Conservation (phyloP, 768 basidiomycete genomes). For the Leccinum barrowsii region DNA sequence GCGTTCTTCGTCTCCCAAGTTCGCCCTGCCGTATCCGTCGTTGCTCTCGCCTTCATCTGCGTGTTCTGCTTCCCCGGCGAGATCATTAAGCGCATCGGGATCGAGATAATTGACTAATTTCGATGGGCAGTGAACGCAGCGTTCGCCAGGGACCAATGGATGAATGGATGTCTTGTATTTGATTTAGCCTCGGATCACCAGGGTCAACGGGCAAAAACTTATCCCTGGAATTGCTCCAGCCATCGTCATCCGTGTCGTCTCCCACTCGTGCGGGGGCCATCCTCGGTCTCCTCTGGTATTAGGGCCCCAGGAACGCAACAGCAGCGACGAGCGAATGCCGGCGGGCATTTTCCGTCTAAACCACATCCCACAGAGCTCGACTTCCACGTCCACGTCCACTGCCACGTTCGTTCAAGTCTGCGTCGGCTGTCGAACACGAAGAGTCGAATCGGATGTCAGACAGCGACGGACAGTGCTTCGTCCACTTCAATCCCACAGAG, state of each 20-base stretch:
- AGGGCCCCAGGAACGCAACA: conserved; percentile 23
- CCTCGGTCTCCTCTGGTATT: conserved; percentile 37
- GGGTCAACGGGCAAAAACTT: conserved; percentile 7
- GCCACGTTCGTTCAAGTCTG: too few species aligned
- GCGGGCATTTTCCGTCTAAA: conserved; percentile 21
- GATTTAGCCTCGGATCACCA: conserved; percentile 7
- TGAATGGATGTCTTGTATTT: conserved; percentile 9
- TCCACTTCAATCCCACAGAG: too few species aligned
- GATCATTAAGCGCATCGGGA: conserved; percentile 66
- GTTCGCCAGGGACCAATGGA: conserved; percentile 26
- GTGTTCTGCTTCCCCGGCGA: conserved; percentile 47
- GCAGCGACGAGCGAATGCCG: background rate
- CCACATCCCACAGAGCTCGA: conserved; percentile 32
- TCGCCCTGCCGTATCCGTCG: conserved; percentile 20
- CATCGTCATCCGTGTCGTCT: conserved; percentile 20
- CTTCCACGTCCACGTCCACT: conserved; percentile 27
- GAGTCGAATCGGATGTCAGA: too few species aligned
- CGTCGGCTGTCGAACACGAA: too few species aligned
- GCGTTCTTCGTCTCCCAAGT: conserved; percentile 33
- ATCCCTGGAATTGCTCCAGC: conserved; percentile 28
- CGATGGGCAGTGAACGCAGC: conserved; percentile 58
- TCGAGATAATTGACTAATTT: conserved; percentile 52
- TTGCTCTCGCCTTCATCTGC: conserved; percentile 37
- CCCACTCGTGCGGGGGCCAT: conserved; percentile 16
- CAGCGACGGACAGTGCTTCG: too few species aligned